Conservation (phyloP, 495 filamentous ascomycete genomes). For the Pseudevernia furfuracea region DNA sequence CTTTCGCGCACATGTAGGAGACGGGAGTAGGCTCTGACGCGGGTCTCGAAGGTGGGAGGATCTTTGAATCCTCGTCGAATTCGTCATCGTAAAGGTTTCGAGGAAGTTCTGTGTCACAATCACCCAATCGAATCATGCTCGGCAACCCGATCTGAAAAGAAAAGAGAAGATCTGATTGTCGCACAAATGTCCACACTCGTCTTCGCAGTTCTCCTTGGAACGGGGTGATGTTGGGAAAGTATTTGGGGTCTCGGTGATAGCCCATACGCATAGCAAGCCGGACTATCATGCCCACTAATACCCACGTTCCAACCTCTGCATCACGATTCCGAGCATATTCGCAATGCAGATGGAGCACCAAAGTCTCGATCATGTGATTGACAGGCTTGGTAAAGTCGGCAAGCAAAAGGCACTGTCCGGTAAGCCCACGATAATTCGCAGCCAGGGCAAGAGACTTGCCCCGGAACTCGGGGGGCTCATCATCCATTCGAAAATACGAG, state of each 20-base stretch:
- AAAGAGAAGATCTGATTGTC: constrained; percentile 74
- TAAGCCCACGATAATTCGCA: constrained; percentile 66
- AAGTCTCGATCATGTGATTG: constrained; percentile 78
- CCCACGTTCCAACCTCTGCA: constrained; percentile 72
- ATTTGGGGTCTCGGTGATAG: constrained; percentile 84
- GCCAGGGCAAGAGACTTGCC: constrained; percentile 69
- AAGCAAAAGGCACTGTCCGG: constrained; percentile 78
- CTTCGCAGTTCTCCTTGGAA: constrained; percentile 90
- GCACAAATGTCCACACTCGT: constrained; percentile 79
- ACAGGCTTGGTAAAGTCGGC: constrained; percentile 87
- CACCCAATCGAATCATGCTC: constrained; percentile 73
- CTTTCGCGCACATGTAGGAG: constrained; percentile 80
- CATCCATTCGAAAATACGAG: constrained; percentile 81
- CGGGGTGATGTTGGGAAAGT: constrained; percentile 72
- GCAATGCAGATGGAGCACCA: constrained; percentile 77
- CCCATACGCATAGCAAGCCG: constrained; percentile 90
- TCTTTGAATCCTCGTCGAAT: constrained; percentile 68
- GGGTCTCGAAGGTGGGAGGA: constrained; percentile 67
- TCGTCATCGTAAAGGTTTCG: constrained; percentile 93
- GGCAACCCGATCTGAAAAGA: constrained; percentile 88
- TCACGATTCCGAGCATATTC: constrained; percentile 74
- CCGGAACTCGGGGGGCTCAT: constrained; percentile 79
- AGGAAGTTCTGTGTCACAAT: constrained; percentile 80
- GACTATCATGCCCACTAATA: constrained; percentile 71
- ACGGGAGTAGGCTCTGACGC: constrained; percentile 73